These are phyloP conservation scores for Aspergillus funiculosus DNA, from an alignment of 495 filamentous ascomycete genomes.

Conservation along the genomic window DNA sequence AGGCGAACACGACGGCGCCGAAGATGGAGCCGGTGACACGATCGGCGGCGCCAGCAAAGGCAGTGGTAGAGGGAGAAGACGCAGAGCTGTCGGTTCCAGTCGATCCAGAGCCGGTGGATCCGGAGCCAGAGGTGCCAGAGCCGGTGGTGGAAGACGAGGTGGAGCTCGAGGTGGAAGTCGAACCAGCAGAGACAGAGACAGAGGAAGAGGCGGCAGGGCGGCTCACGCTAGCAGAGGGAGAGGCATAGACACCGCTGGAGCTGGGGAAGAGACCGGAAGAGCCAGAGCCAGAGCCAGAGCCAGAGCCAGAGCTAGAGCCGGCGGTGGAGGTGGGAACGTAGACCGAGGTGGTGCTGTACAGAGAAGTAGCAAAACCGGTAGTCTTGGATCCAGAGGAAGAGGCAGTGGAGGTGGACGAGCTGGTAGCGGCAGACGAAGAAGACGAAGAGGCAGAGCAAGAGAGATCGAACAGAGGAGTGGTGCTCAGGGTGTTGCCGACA, in stretches of 20 bases:
- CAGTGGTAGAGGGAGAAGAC: constrained; percentile 18
- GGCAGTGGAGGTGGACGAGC: constrained; percentile 9
- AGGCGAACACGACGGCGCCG: constrained; percentile 29
- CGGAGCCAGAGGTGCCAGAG: too few species aligned
- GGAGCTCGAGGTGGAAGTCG: too few species aligned
- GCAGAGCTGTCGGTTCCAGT: too few species aligned
- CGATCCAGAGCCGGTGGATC: constrained; percentile 10
- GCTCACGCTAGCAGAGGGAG: constrained; percentile 22
- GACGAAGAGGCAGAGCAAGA: constrained; percentile 43
- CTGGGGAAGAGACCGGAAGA: constrained; percentile 10
- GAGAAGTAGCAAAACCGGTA: constrained; percentile 15
- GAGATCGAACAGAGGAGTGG: constrained; percentile 58
- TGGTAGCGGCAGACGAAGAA: constrained; percentile 21
- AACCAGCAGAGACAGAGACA: too few species aligned
- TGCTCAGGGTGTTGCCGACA: constrained; percentile 47
- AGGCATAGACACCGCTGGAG: constrained; percentile 16
- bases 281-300: constrained; percentile 13
- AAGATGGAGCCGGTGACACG: constrained; percentile 30
- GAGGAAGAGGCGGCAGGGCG: constrained; percentile 29
- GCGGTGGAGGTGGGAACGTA: constrained; percentile 12
- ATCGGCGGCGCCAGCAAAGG: constrained; percentile 24
- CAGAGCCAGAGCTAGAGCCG: constrained; percentile 17
- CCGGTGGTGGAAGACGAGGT: too few species aligned
- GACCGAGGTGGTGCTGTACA: not conserved
- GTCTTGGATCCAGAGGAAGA: constrained; percentile 8